Conservation (phyloP, 176 grass and related monocot genomes). For the Eremochloa ophiuroides region DNA sequence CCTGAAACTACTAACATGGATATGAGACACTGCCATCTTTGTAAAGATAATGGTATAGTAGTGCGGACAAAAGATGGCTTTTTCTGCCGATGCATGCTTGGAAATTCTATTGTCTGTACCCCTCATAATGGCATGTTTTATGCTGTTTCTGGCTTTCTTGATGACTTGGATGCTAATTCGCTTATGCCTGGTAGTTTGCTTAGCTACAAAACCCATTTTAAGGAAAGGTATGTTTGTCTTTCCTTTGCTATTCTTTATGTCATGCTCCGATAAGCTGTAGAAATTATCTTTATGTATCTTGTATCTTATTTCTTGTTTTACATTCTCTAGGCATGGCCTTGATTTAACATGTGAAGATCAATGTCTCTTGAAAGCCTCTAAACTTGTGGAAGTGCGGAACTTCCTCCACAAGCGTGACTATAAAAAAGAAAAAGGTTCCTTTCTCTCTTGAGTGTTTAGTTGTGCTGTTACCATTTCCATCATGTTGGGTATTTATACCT, state of each 20-base stretch:
- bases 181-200: constrained; percentile 33
- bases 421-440: constrained; percentile 45
- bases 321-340: constrained; percentile 46
- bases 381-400: constrained; percentile 41
- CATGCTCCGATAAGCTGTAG: neutral
- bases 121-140: constrained; percentile 60
- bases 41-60: constrained; percentile 30
- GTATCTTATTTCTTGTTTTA: constrained; percentile 6
- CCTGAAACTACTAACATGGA: constrained; percentile 20
- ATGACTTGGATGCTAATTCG: constrained; percentile 49
- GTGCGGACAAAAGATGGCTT: constrained; percentile 61
- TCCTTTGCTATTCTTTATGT: neutral
- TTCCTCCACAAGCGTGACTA: constrained; percentile 33
- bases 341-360: constrained; percentile 44
- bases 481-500: neutral
- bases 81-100: constrained; percentile 43
- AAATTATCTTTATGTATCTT: neutral
- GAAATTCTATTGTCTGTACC: constrained; percentile 56
- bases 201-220: constrained; percentile 55
- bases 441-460: neutral
- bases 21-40: constrained; percentile 21
- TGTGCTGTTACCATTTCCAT: neutral
- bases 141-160: constrained; percentile 48
- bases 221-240: constrained; percentile 46
- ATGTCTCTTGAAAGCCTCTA: constrained; percentile 41